Conservation (phyloP, 2,329 filamentous ascomycete species). For the Aureobasidium pullulans region DNA sequence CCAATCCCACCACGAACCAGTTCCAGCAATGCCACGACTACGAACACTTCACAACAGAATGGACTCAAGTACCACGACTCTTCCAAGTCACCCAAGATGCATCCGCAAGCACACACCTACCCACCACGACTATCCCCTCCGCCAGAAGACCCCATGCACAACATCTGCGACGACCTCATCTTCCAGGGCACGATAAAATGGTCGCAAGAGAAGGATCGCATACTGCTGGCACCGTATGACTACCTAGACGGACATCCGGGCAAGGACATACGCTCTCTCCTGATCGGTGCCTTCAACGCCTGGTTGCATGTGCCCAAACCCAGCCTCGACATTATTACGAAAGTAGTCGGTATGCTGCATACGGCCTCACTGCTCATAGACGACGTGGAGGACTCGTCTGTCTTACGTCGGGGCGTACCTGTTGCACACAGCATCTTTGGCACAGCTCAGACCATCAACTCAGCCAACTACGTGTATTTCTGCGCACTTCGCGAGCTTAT, state of each 20-base stretch:
- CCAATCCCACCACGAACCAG: conserved; percentile 12
- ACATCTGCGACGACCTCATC: conserved; percentile 29
- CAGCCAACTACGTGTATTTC: conserved; percentile 86
- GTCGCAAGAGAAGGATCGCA: conserved; percentile 67
- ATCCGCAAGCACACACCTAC: neutral
- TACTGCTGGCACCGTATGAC: conserved; percentile 70
- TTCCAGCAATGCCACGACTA: conserved; percentile 12
- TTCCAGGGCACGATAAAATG: conserved; percentile 45
- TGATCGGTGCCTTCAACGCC: conserved; percentile 73
- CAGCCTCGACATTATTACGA: conserved; percentile 66
- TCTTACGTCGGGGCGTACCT: conserved; percentile 69
- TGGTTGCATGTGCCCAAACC: conserved; percentile 68
- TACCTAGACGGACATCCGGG: conserved; percentile 73
- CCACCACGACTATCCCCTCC: conserved; percentile 3
- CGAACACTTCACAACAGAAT: neutral
- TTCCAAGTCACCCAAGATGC: conserved; percentile 4
- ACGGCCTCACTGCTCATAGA: conserved; percentile 78
- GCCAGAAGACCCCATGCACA: conserved; percentile 11
- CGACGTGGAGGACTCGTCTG: conserved; percentile 77
- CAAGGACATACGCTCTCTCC: conserved; percentile 74
- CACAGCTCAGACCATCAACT: conserved; percentile 81
- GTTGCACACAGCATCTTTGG: conserved; percentile 82
- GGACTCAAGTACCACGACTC: conserved; percentile 6
- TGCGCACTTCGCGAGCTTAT: conserved; percentile 67
- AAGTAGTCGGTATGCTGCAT: conserved; percentile 77